Base-by-base conservation (phyloP, 2,329 filamentous ascomycete genomes). In the Fusarium keratoplasticum region DNA sequence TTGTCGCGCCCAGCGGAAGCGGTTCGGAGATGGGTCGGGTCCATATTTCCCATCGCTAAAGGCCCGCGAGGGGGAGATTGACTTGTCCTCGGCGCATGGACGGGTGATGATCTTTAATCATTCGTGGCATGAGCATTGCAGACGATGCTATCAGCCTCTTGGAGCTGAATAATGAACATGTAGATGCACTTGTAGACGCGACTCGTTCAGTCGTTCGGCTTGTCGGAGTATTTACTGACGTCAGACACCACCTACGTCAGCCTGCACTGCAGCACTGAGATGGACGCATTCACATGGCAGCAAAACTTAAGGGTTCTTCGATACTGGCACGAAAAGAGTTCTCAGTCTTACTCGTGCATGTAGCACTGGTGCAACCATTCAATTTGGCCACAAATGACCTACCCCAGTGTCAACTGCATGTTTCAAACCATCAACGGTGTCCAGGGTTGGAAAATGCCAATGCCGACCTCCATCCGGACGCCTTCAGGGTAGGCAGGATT, bases 211-310 rank as follows among this genome's bases (percentile, higher is more conserved):
- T 52, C 10, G 47, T 52, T 11, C 27, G 47, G 47, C 27, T 52
- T 31, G 27, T 52, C 47, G 47, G 47, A 52, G 47, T 16, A 52
- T 52, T 31, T 31, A 52, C 67, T 73, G 64, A 73, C 71, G 71
- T 74, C 67, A 74, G 67, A 65, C 36, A 57, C 60, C 31, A 66
- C 57, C 64, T 72, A 73, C 71, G 64, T 74, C 71, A 73, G 71
- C 47, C 36, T 27, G 44, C 62, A 61, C 29, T 29, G 33, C 29
- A n/a, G 16, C 47, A 29, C 47, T 52, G 47, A 52, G 47, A 29
- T 29, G 10, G 25, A 52, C 29, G 42, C 25, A 52, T 13, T 52
- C 47, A 31, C 25, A 52, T 47, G 22, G 42, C 4, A 31, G 47
- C 47, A 52, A 52, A 27, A 29, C 11, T 7, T 6, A n/a, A 31